Conservation (phyloP, 2,329 filamentous ascomycete genomes). For the Fusarium keratoplasticum region DNA sequence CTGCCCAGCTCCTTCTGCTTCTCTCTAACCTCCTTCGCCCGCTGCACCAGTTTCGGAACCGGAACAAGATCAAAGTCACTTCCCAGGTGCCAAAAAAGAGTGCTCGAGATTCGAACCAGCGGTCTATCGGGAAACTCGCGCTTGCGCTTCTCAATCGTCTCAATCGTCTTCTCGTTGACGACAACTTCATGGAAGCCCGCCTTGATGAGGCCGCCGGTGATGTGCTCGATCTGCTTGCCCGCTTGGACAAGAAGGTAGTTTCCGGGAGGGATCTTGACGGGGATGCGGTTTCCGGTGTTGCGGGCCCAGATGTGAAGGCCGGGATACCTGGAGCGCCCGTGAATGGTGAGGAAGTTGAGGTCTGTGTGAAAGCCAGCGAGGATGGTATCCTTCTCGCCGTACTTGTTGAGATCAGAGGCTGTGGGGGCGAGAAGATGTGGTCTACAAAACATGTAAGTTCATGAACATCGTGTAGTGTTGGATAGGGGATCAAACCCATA, state of each 20-base stretch:
- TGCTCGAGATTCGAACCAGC: conserved; percentile 68
- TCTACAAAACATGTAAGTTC: conserved; percentile 45
- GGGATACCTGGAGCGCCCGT: conserved; percentile 71
- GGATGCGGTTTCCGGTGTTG: conserved; percentile 69
- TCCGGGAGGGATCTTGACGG: conserved; percentile 68
- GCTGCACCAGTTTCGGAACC: conserved; percentile 59
- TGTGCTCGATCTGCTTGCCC: conserved; percentile 72
- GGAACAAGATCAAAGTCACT: conserved; percentile 68
- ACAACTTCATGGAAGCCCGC: conserved; percentile 73
- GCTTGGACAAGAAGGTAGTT: conserved; percentile 71
- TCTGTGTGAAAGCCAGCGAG: conserved; percentile 73
- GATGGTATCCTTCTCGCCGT: conserved; percentile 67
- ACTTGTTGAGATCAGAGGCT: conserved; percentile 66
- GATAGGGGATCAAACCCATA: conserved; percentile 59
- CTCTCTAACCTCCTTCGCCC: conserved; percentile 57
- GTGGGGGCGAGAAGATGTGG: conserved; percentile 72
- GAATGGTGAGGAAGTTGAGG: conserved; percentile 74
- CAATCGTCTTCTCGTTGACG: conserved; percentile 64
- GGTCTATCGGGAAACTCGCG: conserved; percentile 60
- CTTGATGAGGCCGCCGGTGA: conserved; percentile 70
- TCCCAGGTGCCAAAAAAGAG: conserved; percentile 70
- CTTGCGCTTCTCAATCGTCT: conserved; percentile 58
- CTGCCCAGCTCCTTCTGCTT: conserved; percentile 61
- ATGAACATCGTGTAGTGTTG: background rate
- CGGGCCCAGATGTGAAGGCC: conserved; percentile 73